Evolutionary conservation across 1,284 basidiomycete genomes (phyloP).

Genomic region (Cryptococcus sp.): DNA sequence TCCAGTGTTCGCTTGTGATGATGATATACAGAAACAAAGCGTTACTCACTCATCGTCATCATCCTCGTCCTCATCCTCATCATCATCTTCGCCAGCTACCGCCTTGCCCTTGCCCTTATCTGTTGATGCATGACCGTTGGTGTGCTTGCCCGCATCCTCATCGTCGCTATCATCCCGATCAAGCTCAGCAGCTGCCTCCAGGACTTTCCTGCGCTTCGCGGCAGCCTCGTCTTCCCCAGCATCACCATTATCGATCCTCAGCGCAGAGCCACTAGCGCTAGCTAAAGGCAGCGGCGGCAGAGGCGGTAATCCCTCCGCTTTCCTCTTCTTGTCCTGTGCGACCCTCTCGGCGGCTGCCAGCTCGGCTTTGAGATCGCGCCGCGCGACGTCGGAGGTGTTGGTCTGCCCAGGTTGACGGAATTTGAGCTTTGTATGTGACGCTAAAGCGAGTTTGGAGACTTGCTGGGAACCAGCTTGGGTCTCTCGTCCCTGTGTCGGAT

Average conservation of each 20-base stretch:
- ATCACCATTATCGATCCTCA: constrained; percentile 29
- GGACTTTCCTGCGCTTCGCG: constrained; percentile 62
- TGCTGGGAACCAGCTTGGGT: constrained; percentile 81
- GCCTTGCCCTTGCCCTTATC: constrained; percentile 50
- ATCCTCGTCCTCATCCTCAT: constrained; percentile 54
- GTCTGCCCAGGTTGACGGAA: constrained; percentile 90
- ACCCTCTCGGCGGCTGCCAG: constrained; percentile 77
- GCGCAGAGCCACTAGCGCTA: constrained; percentile 20
- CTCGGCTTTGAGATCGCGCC: constrained; percentile 78
- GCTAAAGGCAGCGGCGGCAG: constrained; percentile 39
- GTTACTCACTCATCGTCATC: constrained; percentile 56
- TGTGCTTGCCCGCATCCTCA: constrained; percentile 59
- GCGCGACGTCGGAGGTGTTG: constrained; percentile 69
- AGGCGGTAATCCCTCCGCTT: constrained; percentile 69
- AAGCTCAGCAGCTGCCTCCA: constrained; percentile 70
- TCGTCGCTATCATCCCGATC: constrained; percentile 82
- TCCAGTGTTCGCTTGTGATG: neutral
- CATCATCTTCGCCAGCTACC: constrained; percentile 37
- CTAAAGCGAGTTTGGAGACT: constrained; percentile 85
- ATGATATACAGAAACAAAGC: neutral
- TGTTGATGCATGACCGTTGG: constrained; percentile 38
- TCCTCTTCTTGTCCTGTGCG: constrained; percentile 82
- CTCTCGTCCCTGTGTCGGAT: constrained; percentile 53
- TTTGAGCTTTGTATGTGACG: constrained; percentile 91
- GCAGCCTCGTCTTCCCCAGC: constrained; percentile 15